Conservation (phyloP, 2,329 filamentous ascomycete species). For the Trichoderma aggressivum region DNA sequence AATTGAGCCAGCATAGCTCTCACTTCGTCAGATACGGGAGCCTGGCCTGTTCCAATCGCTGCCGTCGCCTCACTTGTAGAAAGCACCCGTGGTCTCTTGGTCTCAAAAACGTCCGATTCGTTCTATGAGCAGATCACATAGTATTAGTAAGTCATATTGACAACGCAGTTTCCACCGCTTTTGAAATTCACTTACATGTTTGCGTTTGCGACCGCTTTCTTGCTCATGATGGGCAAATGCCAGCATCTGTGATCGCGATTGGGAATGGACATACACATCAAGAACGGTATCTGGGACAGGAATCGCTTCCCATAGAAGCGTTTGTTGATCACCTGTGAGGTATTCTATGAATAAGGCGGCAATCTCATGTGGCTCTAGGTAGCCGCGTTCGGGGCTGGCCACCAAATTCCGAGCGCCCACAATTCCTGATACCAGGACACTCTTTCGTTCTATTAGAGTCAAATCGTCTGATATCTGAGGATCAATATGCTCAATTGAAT, state of each 20-base stretch:
- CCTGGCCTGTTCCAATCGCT: slow-evolving; percentile 25
- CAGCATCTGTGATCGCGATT: slow-evolving; percentile 33
- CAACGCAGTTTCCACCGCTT: neutral
- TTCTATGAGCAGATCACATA: slow-evolving; percentile 24
- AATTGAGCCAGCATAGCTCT: slow-evolving; percentile 28
- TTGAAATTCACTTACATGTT: slow-evolving; percentile 38
- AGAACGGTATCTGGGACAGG: slow-evolving; percentile 48
- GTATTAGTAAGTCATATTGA: neutral
- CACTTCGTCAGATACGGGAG: slow-evolving; percentile 34
- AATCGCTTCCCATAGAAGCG: slow-evolving; percentile 46
- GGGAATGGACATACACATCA: slow-evolving; percentile 44
- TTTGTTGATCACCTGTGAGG: slow-evolving; percentile 34
- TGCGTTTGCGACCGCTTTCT: slow-evolving; percentile 44
- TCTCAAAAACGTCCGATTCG: slow-evolving; percentile 31
- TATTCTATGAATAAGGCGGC: slow-evolving; percentile 47
- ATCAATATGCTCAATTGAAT: slow-evolving; percentile 56
- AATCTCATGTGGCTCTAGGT: slow-evolving; percentile 43
- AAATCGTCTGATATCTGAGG: slow-evolving; percentile 39
- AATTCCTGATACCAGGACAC: slow-evolving; percentile 40
- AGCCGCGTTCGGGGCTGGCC: slow-evolving; percentile 38
- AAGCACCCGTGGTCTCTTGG: slow-evolving; percentile 30
- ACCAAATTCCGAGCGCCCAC: slow-evolving; percentile 39
- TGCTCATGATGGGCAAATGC: slow-evolving; percentile 20
- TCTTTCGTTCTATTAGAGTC: slow-evolving; percentile 45
- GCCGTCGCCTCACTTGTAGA: slow-evolving; percentile 22